phyloP scores from a whole-genome alignment of 1,139 yeast genomes.

The Suhomyces chickasaworum region DNA sequence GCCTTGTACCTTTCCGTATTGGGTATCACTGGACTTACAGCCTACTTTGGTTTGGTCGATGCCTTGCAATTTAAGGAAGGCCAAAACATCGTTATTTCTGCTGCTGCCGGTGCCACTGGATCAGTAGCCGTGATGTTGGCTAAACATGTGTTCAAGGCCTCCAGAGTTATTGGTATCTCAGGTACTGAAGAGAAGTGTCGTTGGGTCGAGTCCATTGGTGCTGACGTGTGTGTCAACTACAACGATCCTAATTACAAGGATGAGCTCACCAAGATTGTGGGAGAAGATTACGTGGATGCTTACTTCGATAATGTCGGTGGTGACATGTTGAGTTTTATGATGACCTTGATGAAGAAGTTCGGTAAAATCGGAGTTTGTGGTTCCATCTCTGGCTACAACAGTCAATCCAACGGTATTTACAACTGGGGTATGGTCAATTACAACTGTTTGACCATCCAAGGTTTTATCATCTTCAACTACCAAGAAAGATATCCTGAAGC shows the following conservation, averaged over 20 bases:
- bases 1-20: conserved; percentile 33
- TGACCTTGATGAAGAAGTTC: conserved; percentile 21
- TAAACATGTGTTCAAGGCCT: conserved; percentile 52
- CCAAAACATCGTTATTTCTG: conserved; percentile 53
- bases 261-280: conserved; percentile 46
- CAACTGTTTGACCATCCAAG: conserved; percentile 51
- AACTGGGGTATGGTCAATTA: conserved; percentile 47
- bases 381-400: conserved; percentile 37
- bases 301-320: conserved; percentile 31
- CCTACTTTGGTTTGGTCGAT: conserved; percentile 56
- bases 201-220: conserved; percentile 58
- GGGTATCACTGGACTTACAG: conserved; percentile 65
- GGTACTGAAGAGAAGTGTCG: conserved; percentile 60
- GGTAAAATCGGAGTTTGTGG: conserved; percentile 34
- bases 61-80: conserved; percentile 44
- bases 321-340: conserved; percentile 20
- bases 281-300: conserved; percentile 56
- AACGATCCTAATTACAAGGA: conserved; percentile 45
- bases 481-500: conserved; percentile 37
- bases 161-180: conserved; percentile 63
- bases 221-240: conserved; percentile 57
- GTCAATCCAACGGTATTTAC: conserved; percentile 34
- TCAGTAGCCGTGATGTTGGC: conserved; percentile 63
- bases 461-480: conserved; percentile 49
- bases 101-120: conserved; percentile 76